Percentiles rank a stretch among this genome's conserved stretches.
Evolutionary conservation across 768 basidiomycete species (phyloP).

Genomic region (Suillus fuscotomentosus): DNA sequence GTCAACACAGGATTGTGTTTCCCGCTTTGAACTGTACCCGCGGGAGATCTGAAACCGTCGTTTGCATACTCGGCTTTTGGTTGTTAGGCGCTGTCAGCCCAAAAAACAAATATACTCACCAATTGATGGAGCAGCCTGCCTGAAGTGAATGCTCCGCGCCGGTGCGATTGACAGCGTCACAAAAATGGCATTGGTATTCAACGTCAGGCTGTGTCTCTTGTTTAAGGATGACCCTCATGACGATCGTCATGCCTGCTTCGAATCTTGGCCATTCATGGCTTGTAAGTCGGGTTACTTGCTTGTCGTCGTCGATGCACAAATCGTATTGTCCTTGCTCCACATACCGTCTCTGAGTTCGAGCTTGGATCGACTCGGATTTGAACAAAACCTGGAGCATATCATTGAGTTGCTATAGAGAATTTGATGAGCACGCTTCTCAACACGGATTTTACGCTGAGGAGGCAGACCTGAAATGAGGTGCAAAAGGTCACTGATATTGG

Average conservation of each 20-base stretch:
- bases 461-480: conserved; percentile 22
- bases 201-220: conserved; percentile 7
- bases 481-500: conserved; percentile 24
- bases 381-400: conserved; percentile 16
- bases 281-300: conserved; percentile 21
- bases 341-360: conserved; percentile 23
- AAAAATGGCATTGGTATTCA: conserved; percentile 20
- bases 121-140: conserved; percentile 21
- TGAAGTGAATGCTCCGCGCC: conserved; percentile 10
- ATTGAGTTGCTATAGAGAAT: conserved; percentile 18
- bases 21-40: accelerated
- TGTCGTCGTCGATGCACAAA: conserved; percentile 23
- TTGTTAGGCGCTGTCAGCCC: conserved; percentile 3
- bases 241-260: conserved; percentile 24
- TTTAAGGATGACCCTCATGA: conserved; percentile 26
- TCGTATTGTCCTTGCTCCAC: conserved; percentile 25
- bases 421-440: background rate
- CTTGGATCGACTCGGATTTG: conserved; percentile 14
- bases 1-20: background rate
- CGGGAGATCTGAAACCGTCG: conserved; percentile 25
- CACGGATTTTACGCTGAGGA: background rate
- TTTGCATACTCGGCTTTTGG: conserved; percentile 18
- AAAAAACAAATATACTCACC: conserved; percentile 11
- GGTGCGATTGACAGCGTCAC: background rate
- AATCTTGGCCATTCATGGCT: conserved; percentile 23